phyloP scores from a whole-genome alignment of 108 stramenopile species.

The Cylindrotheca fusiformis region DNA sequence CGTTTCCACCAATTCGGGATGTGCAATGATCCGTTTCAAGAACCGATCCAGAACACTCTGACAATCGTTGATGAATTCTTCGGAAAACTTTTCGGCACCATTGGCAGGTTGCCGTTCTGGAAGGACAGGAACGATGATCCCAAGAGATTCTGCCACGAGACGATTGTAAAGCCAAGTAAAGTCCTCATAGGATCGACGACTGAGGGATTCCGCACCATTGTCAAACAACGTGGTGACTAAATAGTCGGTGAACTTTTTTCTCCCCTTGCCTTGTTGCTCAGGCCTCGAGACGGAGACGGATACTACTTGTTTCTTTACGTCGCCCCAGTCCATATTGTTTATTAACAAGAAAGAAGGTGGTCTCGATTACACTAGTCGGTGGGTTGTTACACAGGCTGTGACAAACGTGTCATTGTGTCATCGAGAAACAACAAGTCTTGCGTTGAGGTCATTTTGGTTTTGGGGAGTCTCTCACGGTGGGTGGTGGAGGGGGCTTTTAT shows the following conservation, averaged over 20 bases:
- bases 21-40: conserved; percentile 23
- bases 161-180: conserved; percentile 30
- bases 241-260: conserved; percentile 13
- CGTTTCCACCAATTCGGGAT: conserved; percentile 26
- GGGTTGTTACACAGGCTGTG: no score
- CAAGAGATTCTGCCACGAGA: conserved; percentile 25
- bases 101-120: conserved; percentile 13
- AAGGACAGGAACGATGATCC: conserved; percentile 36
- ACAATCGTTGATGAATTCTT: conserved; percentile 22
- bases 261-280: conserved; percentile 26
- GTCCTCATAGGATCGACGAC: conserved; percentile 28
- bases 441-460: no score
- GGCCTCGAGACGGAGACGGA: conserved; percentile 22
- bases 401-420: no score
- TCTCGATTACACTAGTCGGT: no score
- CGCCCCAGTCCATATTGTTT: neutral
- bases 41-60: conserved; percentile 22
- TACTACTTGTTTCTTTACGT: conserved; percentile 9
- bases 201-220: conserved; percentile 18
- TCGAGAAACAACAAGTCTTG: no score
- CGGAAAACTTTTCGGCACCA: conserved; percentile 16
- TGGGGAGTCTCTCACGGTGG: no score
- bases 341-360: no score
- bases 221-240: conserved; percentile 30
- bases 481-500: no score